A percentile compares a stretch with the other conserved stretches of the same genome.
Conservation (phyloP, 768 basidiomycete genomes). For the Cyclocybe cylindracea region DNA sequence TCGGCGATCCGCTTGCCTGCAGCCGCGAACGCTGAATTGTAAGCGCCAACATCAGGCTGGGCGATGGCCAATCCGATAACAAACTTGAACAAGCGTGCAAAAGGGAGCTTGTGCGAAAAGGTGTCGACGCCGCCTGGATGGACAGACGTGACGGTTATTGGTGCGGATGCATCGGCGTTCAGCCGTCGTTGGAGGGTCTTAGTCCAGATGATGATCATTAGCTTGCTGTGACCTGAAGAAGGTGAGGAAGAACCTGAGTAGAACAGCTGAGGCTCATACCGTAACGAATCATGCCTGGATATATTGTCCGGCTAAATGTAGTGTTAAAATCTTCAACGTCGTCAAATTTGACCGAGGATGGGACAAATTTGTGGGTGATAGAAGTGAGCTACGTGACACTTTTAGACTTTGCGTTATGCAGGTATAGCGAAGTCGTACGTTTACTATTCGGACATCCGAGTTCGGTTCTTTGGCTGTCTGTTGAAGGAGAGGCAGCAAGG, state of each 20-base stretch:
- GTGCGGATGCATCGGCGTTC: not conserved
- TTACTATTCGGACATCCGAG: constrained; percentile 55
- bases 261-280: not conserved
- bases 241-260: not conserved
- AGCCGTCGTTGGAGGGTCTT: constrained; percentile 4
- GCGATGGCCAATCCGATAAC: constrained; percentile 11
- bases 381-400: constrained; percentile 2
- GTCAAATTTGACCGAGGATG: constrained; percentile 1
- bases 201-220: constrained; percentile 9
- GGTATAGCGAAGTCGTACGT: no score
- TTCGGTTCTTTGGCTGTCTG: constrained; percentile 40
- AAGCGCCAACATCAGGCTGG: constrained; percentile 16
- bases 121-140: constrained; percentile 26
- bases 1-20: constrained; percentile 16
- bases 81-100: constrained; percentile 2
- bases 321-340: constrained; percentile 5
- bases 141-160: constrained; percentile 9
- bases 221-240: constrained; percentile 9
- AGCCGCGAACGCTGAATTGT: constrained; percentile 22
- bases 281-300: constrained; percentile 3
- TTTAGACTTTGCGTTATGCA: not conserved
- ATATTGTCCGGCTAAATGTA: not conserved
- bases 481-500: constrained; percentile 48
- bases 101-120: constrained; percentile 14
- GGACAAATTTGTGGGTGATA: constrained; percentile 6